Base-by-base conservation (phyloP, 768 basidiomycete genomes). In the Fomitopsis pulvina region DNA sequence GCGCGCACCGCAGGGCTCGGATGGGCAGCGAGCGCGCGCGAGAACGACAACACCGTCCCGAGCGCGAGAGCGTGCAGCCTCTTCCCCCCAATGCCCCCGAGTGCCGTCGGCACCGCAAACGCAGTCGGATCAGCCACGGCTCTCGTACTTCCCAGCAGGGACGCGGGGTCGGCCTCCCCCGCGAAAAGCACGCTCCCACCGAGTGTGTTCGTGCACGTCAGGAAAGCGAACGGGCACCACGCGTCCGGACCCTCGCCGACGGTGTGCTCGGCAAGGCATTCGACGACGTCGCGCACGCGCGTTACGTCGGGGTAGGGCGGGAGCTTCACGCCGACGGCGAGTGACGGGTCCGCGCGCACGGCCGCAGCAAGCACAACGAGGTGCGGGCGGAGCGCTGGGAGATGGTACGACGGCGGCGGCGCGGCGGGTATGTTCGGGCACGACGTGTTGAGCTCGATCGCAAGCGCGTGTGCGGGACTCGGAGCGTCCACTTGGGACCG, bases 131-230 rank as follows among this genome's bases (percentile, higher is more conserved):
- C 47, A 7, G 42, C 29, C 3, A 32, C 47, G 9, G 29, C 29
- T n/a, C 56, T 55, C 32, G 37, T 18, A 12, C 39, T 54, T 22
- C 41, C 51, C 11, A 49, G 38, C 10, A 49, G 47, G 12, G 56
- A 56, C 8, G 45, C 45, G 7, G 50, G 53, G 1, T 54, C 57
- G 8, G 71, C 67, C 66, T 86, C 80, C 20, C 83, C 80, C 1
- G 71, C 57, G 57, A 86, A 86, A 29, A 83, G 66, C 44, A 92
- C 65, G 27, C 79, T 72, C 50, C 78, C 81, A 22, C 89, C 89
- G 16, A 92, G 73, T 2, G 88, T 91, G 60, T 92, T 91, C 22
- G 85, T 89, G 60, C 85, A 83, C 11, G 85, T 85, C 58, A 92
- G 60, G 66, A 88, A 92, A 10, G 86, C 74, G 54, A 91, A 72